phyloP scores from a whole-genome alignment of 2,329 filamentous ascomycete species.

The Whalleya microplaca region DNA sequence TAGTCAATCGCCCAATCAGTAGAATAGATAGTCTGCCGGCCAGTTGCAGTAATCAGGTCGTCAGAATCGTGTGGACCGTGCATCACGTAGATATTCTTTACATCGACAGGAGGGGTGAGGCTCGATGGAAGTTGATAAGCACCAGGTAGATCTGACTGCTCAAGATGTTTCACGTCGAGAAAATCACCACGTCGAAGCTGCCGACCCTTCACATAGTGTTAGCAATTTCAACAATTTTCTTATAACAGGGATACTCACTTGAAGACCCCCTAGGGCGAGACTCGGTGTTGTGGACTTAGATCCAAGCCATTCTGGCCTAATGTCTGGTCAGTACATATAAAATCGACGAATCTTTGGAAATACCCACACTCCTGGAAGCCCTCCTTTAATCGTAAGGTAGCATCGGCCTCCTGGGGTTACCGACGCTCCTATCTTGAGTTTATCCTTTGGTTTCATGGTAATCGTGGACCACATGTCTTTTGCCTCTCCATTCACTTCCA shows the following conservation, averaged over 20 bases:
- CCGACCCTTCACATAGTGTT: constrained; percentile 15
- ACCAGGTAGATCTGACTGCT: constrained; percentile 3
- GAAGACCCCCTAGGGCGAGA: constrained; percentile 21
- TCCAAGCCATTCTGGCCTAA: constrained; percentile 23
- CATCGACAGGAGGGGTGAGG: constrained; percentile 24
- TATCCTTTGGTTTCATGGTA: constrained; percentile 31
- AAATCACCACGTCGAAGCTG: constrained; percentile 16
- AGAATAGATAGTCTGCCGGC: constrained; percentile 37
- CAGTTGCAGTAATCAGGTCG: constrained; percentile 41
- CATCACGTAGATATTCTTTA: constrained; percentile 40
- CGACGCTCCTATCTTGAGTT: constrained; percentile 16
- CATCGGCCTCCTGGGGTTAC: constrained; percentile 37
- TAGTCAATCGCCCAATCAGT: constrained; percentile 44
- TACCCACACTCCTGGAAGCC: constrained; percentile 39
- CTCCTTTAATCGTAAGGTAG: constrained; percentile 42
- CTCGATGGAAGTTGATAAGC: constrained; percentile 14
- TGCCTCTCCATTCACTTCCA: constrained; percentile 31
- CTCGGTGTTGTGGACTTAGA: constrained; percentile 26
- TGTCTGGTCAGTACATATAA: constrained; percentile 28
- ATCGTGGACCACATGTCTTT: constrained; percentile 30
- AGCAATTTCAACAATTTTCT: neutral
- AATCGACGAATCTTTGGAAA: constrained; percentile 40
- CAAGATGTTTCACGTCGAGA: constrained; percentile 21
- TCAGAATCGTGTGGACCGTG: constrained; percentile 45
- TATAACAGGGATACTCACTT: constrained; percentile 11